Percentiles rank a stretch among this genome's conserved stretches.
Conservation (phyloP, 2,329 filamentous ascomycete species). For the Dactylellina drechsleri region DNA sequence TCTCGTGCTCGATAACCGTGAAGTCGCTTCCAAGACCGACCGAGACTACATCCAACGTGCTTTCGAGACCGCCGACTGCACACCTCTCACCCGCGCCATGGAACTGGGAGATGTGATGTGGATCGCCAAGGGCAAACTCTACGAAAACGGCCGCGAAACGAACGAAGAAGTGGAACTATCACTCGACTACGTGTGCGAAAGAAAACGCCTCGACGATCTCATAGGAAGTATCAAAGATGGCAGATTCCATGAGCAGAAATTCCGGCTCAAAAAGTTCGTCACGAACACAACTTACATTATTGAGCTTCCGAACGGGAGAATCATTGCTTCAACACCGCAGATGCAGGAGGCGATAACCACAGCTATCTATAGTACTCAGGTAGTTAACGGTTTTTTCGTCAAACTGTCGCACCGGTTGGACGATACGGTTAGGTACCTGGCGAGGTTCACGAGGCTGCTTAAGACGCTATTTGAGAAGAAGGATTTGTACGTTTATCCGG, state of each 20-base stretch:
- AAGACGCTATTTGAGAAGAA: conserved; percentile 70
- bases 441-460: conserved; percentile 75
- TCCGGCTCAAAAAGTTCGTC: conserved; percentile 77
- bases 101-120: conserved; percentile 81
- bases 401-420: conserved; percentile 80
- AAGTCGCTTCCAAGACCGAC: conserved; percentile 75
- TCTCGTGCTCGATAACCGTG: conserved; percentile 77
- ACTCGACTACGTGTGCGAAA: conserved; percentile 82
- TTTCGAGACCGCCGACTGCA: conserved; percentile 73
- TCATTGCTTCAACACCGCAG: conserved; percentile 15
- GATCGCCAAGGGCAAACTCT: conserved; percentile 73
- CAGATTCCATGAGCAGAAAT: conserved; percentile 85
- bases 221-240: conserved; percentile 84
- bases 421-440: conserved; percentile 79
- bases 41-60: conserved; percentile 80
- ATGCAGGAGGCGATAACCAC: conserved; percentile 72
- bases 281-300: conserved; percentile 81
- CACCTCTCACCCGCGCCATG: conserved; percentile 73
- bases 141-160: conserved; percentile 61
- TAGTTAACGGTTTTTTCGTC: conserved; percentile 81
- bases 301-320: conserved; percentile 66
- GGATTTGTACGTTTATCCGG: conserved; percentile 73
- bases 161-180: conserved; percentile 72
- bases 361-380: conserved; percentile 79
- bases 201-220: conserved; percentile 82